Evolutionary conservation across 257 asterid species (phyloP).

Genomic region (Capsicum baccatum): DNA sequence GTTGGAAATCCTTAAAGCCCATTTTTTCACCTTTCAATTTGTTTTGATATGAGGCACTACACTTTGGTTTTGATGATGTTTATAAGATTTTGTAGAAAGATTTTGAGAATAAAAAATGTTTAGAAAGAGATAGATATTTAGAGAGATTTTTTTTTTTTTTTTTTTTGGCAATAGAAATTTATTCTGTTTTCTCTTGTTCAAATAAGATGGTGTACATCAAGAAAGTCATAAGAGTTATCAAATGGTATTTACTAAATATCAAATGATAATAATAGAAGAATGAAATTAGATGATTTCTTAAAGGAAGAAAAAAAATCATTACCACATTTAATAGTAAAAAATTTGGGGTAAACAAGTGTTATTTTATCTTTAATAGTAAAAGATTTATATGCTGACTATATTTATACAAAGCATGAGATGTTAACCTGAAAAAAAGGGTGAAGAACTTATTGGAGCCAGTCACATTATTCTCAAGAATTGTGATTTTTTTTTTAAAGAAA

Average conservation of each 20-base stretch:
- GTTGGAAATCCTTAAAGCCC: slow-evolving; percentile 56
- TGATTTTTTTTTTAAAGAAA: not conserved
- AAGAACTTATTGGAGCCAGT: not conserved
- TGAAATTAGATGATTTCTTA: not conserved
- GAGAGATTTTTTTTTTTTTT: not conserved
- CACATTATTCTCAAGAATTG: not conserved
- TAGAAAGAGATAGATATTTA: not conserved
- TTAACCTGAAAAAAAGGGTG: not conserved
- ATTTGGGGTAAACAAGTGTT: not conserved
- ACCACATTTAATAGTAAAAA: slow-evolving; percentile 8
- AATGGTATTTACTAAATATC: slow-evolving; percentile 7
- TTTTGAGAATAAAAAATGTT: not conserved
- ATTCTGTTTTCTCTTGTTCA: not conserved
- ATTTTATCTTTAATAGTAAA: not conserved
- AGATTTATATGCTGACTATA: slow-evolving; percentile 9
- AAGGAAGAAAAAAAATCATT: slow-evolving; percentile 7
- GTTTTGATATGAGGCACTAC: not conserved
- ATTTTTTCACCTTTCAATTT: slow-evolving; percentile 32
- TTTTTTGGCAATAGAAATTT: not conserved
- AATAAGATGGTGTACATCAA: not conserved
- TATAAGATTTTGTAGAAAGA: slow-evolving; percentile 3
- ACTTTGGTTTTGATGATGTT: not conserved
- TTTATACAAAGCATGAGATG: not conserved
- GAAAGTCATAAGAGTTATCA: not conserved
- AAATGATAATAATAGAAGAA: slow-evolving; percentile 6